Base-by-base conservation (phyloP, 75 land plant species). In the Picea sitchensis region DNA sequence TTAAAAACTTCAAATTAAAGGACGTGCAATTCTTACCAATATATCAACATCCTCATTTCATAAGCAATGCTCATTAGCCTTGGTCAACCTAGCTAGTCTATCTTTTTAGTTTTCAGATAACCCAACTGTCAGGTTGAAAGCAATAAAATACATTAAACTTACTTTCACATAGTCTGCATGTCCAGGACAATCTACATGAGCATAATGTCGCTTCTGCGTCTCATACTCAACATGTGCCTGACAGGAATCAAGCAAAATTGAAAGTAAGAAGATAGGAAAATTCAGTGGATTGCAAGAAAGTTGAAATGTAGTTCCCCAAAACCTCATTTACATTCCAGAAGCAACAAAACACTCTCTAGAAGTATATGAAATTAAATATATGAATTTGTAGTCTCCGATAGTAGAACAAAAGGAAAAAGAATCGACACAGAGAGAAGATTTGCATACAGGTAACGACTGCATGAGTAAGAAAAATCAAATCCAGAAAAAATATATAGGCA, bases 151-250 rank as follows among this genome's bases (percentile, higher is more conserved):
- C 61, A 41, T 23, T 14, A 61, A 38, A 14, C 91, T 82, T 84
- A 96, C 96, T 83, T 96, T 96, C n/a, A 96, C 97, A 92, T 96
- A 96, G 73, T 96, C 99, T 31, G 95, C 99, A 87, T 96, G 99
- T 72, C 99, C 97, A 8, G 96, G 96, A 73, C 99, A 94, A 81
- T 96, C 98, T 4, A 96, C 98, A 86, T 94, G 98, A 18, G 96
- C 99, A 90, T 96, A 94, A 58, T 96, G 99, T 41, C 95, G 82
- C 81, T 96, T 94, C 12, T 76, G 78, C 64, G 97, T 96, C 65
- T 96, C 99, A 82, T 96, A 94, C 83, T 96, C 99, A 14, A 96
- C 97, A 81, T 96, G 99, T 36, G 99, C 93, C 97, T 96, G 91
- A 85, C 80, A 77, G 76, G 76, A 68, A 68, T 30, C 47, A 68